A percentile compares a stretch with the other conserved stretches of the same genome.
Evolutionary conservation across 1,139 yeast species (phyloP).

Genomic region (Kluyveromyces sp.): DNA sequence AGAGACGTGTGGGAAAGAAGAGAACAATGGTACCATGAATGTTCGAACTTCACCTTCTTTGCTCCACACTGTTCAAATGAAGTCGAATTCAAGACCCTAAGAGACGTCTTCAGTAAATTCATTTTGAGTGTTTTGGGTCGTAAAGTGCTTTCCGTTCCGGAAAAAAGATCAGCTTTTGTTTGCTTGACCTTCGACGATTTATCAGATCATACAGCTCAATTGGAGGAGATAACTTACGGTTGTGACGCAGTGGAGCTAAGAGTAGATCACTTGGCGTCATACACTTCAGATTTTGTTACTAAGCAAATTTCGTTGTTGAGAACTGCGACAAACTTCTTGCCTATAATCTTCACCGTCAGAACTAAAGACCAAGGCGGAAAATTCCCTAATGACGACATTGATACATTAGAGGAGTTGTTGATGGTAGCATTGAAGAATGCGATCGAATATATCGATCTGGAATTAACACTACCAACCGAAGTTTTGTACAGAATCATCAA

Average conservation of each 20-base stretch:
- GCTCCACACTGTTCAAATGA: conserved; percentile 62
- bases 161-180: conserved; percentile 58
- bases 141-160: conserved; percentile 40
- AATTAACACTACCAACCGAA: conserved; percentile 38
- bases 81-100: conserved; percentile 50
- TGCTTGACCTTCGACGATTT: conserved; percentile 60
- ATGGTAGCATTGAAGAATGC: conserved; percentile 63
- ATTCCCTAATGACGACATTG: conserved; percentile 53
- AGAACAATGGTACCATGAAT: conserved; percentile 70
- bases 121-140: conserved; percentile 60
- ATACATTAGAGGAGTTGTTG: conserved; percentile 45
- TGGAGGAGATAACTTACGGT: conserved; percentile 58
- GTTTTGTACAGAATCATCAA: conserved; percentile 38
- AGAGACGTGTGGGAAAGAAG: conserved; percentile 78
- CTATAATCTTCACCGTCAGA: conserved; percentile 76
- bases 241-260: conserved; percentile 78
- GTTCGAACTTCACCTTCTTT: conserved; percentile 72
- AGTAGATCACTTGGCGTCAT: conserved; percentile 59
- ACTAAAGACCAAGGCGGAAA: conserved; percentile 77
- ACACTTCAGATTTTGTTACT: conserved; percentile 51
- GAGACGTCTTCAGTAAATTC: conserved; percentile 53
- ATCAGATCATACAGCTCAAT: conserved; percentile 40
- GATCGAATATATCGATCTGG: conserved; percentile 49
- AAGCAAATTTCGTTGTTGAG: conserved; percentile 70
- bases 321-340: conserved; percentile 49